Evolutionary conservation across 805 yeast species (phyloP), one percentile per base, ranked within the genome.

Genomic region (Teunomyces panamensis): DNA sequence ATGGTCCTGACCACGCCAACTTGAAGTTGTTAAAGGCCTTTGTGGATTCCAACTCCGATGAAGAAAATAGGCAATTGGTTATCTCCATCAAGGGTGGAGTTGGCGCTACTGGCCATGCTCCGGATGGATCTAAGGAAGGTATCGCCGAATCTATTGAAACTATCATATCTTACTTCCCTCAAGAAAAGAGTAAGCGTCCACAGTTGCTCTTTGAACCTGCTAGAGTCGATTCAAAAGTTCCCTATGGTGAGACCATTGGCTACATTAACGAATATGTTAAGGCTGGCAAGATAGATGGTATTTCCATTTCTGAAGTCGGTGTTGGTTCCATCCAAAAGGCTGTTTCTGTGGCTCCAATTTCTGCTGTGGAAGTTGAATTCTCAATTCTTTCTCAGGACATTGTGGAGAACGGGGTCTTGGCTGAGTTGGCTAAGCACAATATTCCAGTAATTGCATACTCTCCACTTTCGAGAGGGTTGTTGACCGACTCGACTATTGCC

Each of bases 401-500:
- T 33, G 59, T 81, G 39, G 49, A 62, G 2, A 81, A 86, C 60
- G 96, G 92, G 1, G 74, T 86, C 16, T 77, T 84, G 51, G 79
- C 74, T 3, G 75, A 78, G 4, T 80, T 85, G 53, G 74, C 78
- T 16, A 80, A 84, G 51, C 65, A 75, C 30, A 73, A 73, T 11
- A 78, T 90, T 47, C 85, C 94, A 10, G 71, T 88, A 28, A 72
- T 88, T 48, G 87, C 90, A 24, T 90, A 90, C 66, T 85, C 96
- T 28, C 97, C 97, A 28, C 73, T 90, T 47, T 85, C 90, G 8
- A 77, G 87, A 57, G 97, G 96, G 1, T 69, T 84, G 50, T 73
- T 90, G 46, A 83, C 92, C 3, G 96, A 94, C 48, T 52, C 58
- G 30, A 65, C 83, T 45, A 80, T 66, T 24, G 64, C 75, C 5